These are phyloP conservation scores for Lithospermum erythrorhizon DNA, from an alignment of 257 asterid genomes.

Conservation along the genomic window DNA sequence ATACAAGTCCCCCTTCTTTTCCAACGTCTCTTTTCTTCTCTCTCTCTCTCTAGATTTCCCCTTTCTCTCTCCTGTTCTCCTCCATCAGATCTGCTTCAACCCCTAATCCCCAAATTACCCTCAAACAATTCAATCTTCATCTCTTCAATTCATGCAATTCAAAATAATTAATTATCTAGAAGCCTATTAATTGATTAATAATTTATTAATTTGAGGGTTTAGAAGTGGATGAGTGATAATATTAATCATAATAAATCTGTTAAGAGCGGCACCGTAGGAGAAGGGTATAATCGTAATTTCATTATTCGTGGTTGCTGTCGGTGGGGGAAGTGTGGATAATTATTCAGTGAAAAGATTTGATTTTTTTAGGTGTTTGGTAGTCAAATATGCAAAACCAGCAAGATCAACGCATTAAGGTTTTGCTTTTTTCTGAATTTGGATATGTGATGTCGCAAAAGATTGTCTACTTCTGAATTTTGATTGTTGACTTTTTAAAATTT, in stretches of 20 bases:
- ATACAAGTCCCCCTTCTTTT: neutral
- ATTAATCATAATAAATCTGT: too few relatives aligned
- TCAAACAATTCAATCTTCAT: too few relatives aligned
- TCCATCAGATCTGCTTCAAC: conserved; percentile 8
- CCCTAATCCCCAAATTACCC: neutral
- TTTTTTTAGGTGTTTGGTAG: conserved; percentile 4
- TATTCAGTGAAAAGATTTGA: neutral
- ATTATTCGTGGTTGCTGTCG: conserved; percentile 6
- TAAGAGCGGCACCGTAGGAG: neutral
- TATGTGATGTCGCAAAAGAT: neutral
- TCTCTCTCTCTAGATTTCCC: conserved; percentile 1
- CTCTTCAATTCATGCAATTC: too few relatives aligned
- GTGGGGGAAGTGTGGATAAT: conserved; percentile 9
- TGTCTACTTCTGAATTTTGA: too few relatives aligned
- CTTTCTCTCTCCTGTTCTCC: neutral
- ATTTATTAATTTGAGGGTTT: neutral
- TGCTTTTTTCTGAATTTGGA: neutral
- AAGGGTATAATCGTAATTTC: neutral
- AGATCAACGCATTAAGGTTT: conserved; percentile 57
- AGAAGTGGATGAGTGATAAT: conserved; percentile 7
- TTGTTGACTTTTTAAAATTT: too few relatives aligned
- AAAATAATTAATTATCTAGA: neutral
- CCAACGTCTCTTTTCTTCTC: conserved; percentile 3
- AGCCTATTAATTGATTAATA: too few relatives aligned
- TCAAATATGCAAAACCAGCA: conserved; percentile 27